These are phyloP conservation scores for Erythrophleum fordii DNA, from an alignment of 306 rosid genomes.

Conservation along the genomic window DNA sequence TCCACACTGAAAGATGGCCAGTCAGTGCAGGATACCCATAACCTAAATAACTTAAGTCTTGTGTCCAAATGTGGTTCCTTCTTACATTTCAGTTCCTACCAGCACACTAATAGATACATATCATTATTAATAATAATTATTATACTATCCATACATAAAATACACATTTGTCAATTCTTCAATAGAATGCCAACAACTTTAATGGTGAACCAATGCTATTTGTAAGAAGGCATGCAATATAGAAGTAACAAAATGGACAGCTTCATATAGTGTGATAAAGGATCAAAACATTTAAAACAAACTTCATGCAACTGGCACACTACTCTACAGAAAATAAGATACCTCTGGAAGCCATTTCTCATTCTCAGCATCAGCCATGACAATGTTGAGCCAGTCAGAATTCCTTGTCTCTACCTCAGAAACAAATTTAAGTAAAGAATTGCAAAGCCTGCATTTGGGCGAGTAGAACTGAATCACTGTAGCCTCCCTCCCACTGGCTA, in stretches of 20 bases:
- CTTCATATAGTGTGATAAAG: neutral
- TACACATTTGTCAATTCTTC: neutral
- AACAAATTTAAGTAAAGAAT: conserved; percentile 64
- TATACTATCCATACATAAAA: neutral
- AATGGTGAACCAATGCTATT: neutral
- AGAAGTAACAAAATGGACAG: neutral
- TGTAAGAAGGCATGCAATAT: neutral
- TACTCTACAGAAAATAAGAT: conserved; percentile 8
- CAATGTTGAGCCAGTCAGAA: conserved; percentile 75
- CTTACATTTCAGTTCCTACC: neutral
- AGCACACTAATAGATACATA: neutral
- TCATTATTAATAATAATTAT: neutral
- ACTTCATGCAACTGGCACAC: conserved; percentile 8
- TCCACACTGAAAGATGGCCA: neutral
- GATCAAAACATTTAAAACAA: neutral
- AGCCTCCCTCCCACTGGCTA: conserved; percentile 74
- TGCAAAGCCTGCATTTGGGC: conserved; percentile 84
- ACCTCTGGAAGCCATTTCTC: conserved; percentile 82
- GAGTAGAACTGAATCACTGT: conserved; percentile 86
- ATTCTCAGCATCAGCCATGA: conserved; percentile 95
- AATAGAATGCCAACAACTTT: neutral
- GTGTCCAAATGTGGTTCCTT: neutral
- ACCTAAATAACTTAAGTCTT: conserved; percentile 2
- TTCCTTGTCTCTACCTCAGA: conserved; percentile 70
- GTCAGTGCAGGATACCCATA: neutral